Conservation (phyloP, 805 yeast genomes). For the Yamadazyma ubonensis region DNA sequence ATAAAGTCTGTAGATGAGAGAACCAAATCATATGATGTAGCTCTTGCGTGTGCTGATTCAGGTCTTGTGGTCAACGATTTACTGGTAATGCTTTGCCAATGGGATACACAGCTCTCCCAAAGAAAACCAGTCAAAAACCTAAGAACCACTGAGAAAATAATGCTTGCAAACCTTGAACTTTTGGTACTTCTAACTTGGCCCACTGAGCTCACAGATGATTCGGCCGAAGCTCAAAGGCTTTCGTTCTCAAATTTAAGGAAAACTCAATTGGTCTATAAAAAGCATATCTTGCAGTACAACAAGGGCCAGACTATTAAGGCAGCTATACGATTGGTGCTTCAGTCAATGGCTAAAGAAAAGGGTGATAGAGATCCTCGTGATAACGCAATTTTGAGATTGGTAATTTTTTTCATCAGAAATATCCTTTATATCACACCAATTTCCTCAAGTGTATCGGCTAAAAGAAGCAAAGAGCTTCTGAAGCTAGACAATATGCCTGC, state of each 20-base stretch:
- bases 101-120: conserved; percentile 51
- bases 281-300: conserved; percentile 54
- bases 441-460: conserved; percentile 47
- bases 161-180: conserved; percentile 72
- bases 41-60: conserved; percentile 81
- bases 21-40: conserved; percentile 71
- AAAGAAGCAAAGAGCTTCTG: conserved; percentile 34
- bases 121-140: conserved; percentile 29
- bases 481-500: conserved; percentile 49
- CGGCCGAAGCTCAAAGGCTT: conserved; percentile 55
- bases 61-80: conserved; percentile 73
- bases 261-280: conserved; percentile 71
- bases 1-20: conserved; percentile 78
- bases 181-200: conserved; percentile 90
- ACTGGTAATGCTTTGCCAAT: conserved; percentile 67
- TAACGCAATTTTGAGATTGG: conserved; percentile 67
- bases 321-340: conserved; percentile 64
- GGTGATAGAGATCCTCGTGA: conserved; percentile 67
- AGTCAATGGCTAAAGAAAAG: conserved; percentile 51
- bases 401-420: conserved; percentile 73
- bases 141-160: conserved; percentile 54
- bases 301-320: conserved; percentile 68
- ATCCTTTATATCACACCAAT: conserved; percentile 76
- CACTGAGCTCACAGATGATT: conserved; percentile 56
- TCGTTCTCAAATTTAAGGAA: conserved; percentile 60